These are phyloP conservation scores for Monosporozyma unispora DNA, from an alignment of 805 yeast species.

Conservation along the genomic window DNA sequence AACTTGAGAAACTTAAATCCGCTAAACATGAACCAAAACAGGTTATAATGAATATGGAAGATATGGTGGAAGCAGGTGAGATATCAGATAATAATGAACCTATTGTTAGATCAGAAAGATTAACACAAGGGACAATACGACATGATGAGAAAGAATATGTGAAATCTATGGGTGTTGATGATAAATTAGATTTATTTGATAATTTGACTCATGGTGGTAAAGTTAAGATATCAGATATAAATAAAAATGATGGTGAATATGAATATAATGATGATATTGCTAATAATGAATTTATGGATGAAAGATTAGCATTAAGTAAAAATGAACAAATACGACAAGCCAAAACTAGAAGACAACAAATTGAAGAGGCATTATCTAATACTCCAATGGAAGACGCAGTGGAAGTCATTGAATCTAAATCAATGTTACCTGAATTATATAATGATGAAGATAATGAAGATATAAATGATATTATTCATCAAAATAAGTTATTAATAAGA, in stretches of 20 bases:
- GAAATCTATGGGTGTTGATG: slow-evolving; percentile 21
- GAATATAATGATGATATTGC: slow-evolving; percentile 5
- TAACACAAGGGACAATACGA: neutral
- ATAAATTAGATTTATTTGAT: slow-evolving; percentile 19
- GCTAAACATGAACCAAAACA: neutral
- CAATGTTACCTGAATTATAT: slow-evolving; percentile 4
- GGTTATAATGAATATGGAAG: slow-evolving; percentile 3
- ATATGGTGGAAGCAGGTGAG: neutral
- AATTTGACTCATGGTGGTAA: slow-evolving; percentile 15
- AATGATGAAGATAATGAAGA: slow-evolving; percentile 3
- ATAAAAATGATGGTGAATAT: slow-evolving; percentile 6
- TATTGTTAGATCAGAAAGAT: neutral
- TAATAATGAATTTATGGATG: slow-evolving; percentile 19
- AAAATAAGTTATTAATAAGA: slow-evolving; percentile 4
- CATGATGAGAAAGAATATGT: slow-evolving; percentile 20
- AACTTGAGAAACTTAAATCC: neutral
- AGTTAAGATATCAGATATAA: slow-evolving; percentile 3
- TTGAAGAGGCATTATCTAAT: slow-evolving; percentile 16
- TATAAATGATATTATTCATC: slow-evolving; percentile 2
- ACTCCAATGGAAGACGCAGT: neutral
- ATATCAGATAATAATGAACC: neutral
- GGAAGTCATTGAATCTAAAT: slow-evolving; percentile 5
- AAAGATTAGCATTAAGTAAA: slow-evolving; percentile 17
- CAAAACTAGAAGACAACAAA: slow-evolving; percentile 9
- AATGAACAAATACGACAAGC: slow-evolving; percentile 10